Base-by-base conservation (phyloP, 148 eudicot species). In the Diospyros lotus region DNA sequence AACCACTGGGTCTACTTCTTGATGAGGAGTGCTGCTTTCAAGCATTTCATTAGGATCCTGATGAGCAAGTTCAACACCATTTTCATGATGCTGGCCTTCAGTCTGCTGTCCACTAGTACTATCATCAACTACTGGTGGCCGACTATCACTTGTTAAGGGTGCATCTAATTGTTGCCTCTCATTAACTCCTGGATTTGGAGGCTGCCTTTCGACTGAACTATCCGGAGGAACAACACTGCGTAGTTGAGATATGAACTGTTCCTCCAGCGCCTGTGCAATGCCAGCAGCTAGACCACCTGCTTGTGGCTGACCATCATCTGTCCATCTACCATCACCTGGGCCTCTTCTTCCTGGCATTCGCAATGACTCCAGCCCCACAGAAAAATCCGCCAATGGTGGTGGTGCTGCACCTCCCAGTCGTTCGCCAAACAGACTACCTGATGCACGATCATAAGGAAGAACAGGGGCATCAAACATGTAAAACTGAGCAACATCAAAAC, bases 281-380 rank as follows among this genome's bases (percentile, higher is more conserved):
- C 82, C 80, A 75, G 93, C 84, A 77, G 99, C 90, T 80, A 90
- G 90, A 79, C 90, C 93, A 76, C 93, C 87, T 54, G 89, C 89
- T 85, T 95, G 99, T 56, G 99, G 99, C 80, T 84, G 97, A 71
- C 99, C 99, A 81, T 95, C 99, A 85, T 95, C 99, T 67, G 94
- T 90, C 99, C 99, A 95, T 56, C 99, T 85, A 73, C 99, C 99
- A 81, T 89, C 96, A 82, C 94, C 97, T 68, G 97, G 87, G 77
- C 96, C 96, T 80, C 98, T 89, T 71, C 97, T 89, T 58, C 91
- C 91, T 13, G 87, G 78, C 56, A 82, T 72, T 17, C 89, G 96
- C 76, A 93, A 75, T 1, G 97, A 90, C 73, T 90, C 96, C 82
- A 90, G 85, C 80, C 98, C 98, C 62, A 94, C 86, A 75, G 98